Percentiles rank a stretch among this genome's conserved stretches.
Evolutionary conservation across 257 asterid genomes (phyloP).

Genomic region (Nicotiana noctiflora): DNA sequence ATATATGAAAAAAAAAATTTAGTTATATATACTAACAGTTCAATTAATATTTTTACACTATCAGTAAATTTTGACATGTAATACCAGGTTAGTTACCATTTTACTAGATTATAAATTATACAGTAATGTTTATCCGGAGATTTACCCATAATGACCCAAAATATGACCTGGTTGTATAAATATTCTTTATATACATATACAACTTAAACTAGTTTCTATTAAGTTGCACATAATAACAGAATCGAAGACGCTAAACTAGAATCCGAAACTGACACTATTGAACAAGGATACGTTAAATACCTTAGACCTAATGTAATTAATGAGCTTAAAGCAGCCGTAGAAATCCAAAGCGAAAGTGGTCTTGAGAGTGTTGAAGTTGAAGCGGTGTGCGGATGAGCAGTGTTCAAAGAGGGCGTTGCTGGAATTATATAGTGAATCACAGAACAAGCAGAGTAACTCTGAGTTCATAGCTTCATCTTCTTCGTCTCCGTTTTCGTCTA

Average conservation of each 20-base stretch:
- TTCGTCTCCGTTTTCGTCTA: slow-evolving; percentile 20
- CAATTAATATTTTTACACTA: neutral
- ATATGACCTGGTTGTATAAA: neutral
- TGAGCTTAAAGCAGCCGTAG: slow-evolving; percentile 72
- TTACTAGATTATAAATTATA: neutral
- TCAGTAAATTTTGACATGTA: neutral
- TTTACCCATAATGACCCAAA: neutral
- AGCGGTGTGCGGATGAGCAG: slow-evolving; percentile 57
- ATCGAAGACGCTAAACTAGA: neutral
- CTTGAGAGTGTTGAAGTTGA: slow-evolving; percentile 46
- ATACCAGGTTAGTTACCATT: neutral
- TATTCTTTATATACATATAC: neutral
- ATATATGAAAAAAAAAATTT: neutral
- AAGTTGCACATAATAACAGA: neutral
- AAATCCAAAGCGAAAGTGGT: slow-evolving; percentile 49
- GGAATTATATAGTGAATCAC: slow-evolving; percentile 41
- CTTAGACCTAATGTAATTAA: slow-evolving; percentile 82
- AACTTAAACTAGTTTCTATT: neutral
- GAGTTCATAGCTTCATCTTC: slow-evolving; percentile 14
- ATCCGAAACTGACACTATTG: neutral
- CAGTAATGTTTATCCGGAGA: neutral
- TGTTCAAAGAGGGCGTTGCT: slow-evolving; percentile 55
- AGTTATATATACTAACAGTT: neutral
- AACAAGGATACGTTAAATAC: slow-evolving; percentile 21
- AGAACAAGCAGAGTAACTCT: slow-evolving; percentile 61